Base-by-base conservation (phyloP, 2,329 filamentous ascomycete genomes). In the Beauveria sp. region DNA sequence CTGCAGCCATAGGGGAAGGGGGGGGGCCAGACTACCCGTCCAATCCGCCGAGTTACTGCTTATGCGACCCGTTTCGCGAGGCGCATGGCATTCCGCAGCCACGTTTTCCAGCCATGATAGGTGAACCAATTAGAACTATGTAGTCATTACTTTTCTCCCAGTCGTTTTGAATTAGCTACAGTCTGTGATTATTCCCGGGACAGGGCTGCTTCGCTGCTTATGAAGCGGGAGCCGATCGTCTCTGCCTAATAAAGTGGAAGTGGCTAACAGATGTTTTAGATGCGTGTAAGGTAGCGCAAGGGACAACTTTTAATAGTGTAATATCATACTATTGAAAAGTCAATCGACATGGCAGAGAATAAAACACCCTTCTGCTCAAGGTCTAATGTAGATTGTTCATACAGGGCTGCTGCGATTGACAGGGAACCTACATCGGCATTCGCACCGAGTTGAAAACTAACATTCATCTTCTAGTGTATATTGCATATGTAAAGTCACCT, bases 21-120 rank as follows among this genome's bases (percentile, higher is more conserved):
- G n/a, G n/a, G n/a, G 57, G 31, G 49, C 28, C 40, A 53, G 58
- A 60, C 56, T 52, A 45, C 56, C 48, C 46, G 38, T 60, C 48
- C 40, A 45, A 20, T 43, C 24, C 34, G 18, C 24, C 48, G 14
- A n/a, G 18, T 34, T 60, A 60, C 49, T 60, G 58, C 58, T 60
- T 53, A 60, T 40, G 20, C 20, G 58, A 38, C 58, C 50, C 42
- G 42, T 48, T 60, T 34, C 49, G 49, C 40, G n/a, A 26, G 40
- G 48, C 45, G 40, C 7, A 20, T 24, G 26, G 9, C 3, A 20
- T 28, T 46, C 31, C 2, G 12, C 38, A 16, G 9, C 24, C 49
- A 52, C 40, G 58, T 60, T 53, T 34, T 34, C 26, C 28, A 1
- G 26, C 40, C 2, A 20, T 34, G 49, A 48, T 28, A 20, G 7